Evolutionary conservation across 352 stramenopile genomes (phyloP), one percentile per base, ranked within the genome.

Genomic region (Phytopythium cucurbitacearum): DNA sequence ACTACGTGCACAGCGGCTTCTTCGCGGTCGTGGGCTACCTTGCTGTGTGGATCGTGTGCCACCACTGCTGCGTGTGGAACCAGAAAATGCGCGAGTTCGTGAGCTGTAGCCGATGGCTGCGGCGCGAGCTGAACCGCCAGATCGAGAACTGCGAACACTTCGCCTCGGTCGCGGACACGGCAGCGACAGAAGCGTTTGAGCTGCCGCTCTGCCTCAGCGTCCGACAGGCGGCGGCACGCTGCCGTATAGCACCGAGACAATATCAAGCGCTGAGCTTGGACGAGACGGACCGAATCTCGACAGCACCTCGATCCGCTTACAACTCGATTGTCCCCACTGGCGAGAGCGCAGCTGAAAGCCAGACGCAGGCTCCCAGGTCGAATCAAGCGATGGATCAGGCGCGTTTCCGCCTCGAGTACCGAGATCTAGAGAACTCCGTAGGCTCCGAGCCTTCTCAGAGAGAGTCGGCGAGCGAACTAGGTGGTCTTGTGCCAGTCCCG

Each of bases 41-140:
- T 39, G 58, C 61, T 6, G 42, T 89, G 7, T 94, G 83, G 83
- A 83, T 90, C 62, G 61, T 83, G 13, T 90, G 79, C 56, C 83
- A 94, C 62, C 91, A 88, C 63, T 91, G 79, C 55, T 91, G 83
- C 62, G 64, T 73, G 47, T 73, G 83, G 16, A 91, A 94, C 60
- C 76, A 71, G 35, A 87, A 89, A 46, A 94, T 94, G 83, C 82
- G 83, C 42, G 76, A 91, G 64, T 89, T 91, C 55, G 83, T 94
- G 39, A 89, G 76, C 61, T 91, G 89, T 52, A 91, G 91, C 50
- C 73, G 82, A 35, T 77, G 83, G 33, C 73, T 75, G 32, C 79
- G 81, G 40, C 83, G 83, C 47, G 80, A 87, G 43, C 65, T 91
- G 3, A 84, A 85, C 51, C 82, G 91, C 53, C 80, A 80, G 38